A percentile compares a stretch with the other conserved stretches of the same genome.
Evolutionary conservation across 495 filamentous ascomycete genomes (phyloP).

Genomic region (Penicillium lividum): DNA sequence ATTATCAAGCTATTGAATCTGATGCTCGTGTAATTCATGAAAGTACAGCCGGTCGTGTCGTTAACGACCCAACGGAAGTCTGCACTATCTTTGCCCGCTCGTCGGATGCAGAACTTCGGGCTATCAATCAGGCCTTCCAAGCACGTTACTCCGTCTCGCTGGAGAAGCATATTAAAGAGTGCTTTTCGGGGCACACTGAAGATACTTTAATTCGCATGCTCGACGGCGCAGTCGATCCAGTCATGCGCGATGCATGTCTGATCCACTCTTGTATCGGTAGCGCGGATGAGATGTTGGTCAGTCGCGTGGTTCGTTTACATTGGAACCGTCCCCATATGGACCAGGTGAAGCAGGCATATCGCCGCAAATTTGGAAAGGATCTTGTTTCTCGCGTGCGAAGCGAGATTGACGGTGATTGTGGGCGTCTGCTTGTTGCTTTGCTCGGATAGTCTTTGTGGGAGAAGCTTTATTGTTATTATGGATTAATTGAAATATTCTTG

Average conservation of each 20-base stretch:
- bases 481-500: no score
- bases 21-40: conserved; percentile 72
- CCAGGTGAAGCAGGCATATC: conserved; percentile 57
- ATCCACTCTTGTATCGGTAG: conserved; percentile 58
- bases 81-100: conserved; percentile 71
- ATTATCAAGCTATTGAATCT: conserved; percentile 42
- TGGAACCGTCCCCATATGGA: conserved; percentile 73
- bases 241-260: conserved; percentile 74
- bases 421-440: conserved; percentile 1
- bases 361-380: background rate
- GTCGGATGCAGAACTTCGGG: conserved; percentile 76
- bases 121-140: conserved; percentile 70
- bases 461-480: no score
- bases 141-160: conserved; percentile 65
- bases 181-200: conserved; percentile 91
- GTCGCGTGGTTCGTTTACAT: conserved; percentile 69
- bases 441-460: background rate
- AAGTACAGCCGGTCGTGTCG: conserved; percentile 67
- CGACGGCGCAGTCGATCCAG: conserved; percentile 71
- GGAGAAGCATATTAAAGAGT: conserved; percentile 68
- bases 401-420: conserved; percentile 5
- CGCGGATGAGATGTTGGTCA: conserved; percentile 74
- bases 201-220: conserved; percentile 77
- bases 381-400: background rate
- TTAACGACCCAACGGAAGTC: conserved; percentile 74